A percentile compares a stretch with the other conserved stretches of the same genome.
phyloP scores from a whole-genome alignment of 768 basidiomycete genomes.

The Podaxis sp. region DNA sequence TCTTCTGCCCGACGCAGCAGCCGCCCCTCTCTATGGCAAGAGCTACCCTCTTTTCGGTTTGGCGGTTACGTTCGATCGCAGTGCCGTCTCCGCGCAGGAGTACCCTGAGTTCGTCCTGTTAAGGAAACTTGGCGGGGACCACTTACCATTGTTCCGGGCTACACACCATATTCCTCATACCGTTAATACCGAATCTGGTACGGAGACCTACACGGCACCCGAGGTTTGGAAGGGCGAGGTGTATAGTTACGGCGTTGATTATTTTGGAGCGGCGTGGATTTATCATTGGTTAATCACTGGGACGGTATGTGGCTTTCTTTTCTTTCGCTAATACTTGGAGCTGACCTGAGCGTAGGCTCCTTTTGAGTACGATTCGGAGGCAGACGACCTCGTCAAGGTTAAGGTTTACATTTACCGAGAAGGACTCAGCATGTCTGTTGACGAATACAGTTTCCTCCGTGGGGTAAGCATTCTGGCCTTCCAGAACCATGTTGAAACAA shows the following conservation, averaged over 20 bases:
- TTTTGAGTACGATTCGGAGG: neutral
- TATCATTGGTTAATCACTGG: neutral
- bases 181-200: neutral
- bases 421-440: neutral
- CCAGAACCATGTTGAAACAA: neutral
- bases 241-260: neutral
- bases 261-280: neutral
- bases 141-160: neutral
- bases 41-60: constrained; percentile 1
- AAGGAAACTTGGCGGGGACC: neutral
- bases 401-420: neutral
- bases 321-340: neutral
- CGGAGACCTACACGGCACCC: neutral
- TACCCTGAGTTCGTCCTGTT: neutral
- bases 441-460: neutral
- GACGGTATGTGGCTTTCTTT: neutral
- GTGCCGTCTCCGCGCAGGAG: neutral
- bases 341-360: neutral
- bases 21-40: neutral
- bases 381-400: neutral
- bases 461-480: neutral
- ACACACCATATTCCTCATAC: neutral
- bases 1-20: neutral
- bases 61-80: constrained; percentile 1
- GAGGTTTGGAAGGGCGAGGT: neutral